These are phyloP conservation scores for Phytopythium helicoides DNA, from an alignment of 352 stramenopile species.

Conservation along the genomic window DNA sequence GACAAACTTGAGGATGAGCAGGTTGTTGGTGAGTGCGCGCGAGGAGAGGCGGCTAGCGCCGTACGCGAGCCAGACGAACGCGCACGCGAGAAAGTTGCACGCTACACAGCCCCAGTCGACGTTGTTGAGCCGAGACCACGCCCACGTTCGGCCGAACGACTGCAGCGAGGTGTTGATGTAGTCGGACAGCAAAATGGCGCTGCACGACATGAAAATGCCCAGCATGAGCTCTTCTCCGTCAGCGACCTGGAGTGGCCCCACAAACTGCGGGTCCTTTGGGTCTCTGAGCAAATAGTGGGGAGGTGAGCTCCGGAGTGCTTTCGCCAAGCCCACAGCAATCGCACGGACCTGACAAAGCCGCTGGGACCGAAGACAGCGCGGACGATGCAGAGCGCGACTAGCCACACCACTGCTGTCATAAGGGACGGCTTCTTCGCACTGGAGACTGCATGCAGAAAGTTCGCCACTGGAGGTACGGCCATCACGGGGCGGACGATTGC, in stretches of 20 bases:
- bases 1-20: slow-evolving; percentile 74
- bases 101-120: slow-evolving; percentile 60
- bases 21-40: slow-evolving; percentile 38
- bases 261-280: slow-evolving; percentile 76
- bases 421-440: slow-evolving; percentile 32
- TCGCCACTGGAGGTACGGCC: slow-evolving; percentile 11
- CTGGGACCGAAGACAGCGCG: slow-evolving; percentile 42
- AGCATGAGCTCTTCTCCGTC: slow-evolving; percentile 67
- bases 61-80: slow-evolving; percentile 51
- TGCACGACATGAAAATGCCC: slow-evolving; percentile 75
- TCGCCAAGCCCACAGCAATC: too few species aligned
- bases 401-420: slow-evolving; percentile 21
- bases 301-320: too few species aligned
- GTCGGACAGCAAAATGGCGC: slow-evolving; percentile 49
- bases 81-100: slow-evolving; percentile 51
- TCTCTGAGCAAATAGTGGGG: slow-evolving; percentile 31
- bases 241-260: slow-evolving; percentile 53
- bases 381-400: slow-evolving; percentile 39
- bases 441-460: slow-evolving; percentile 8
- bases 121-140: slow-evolving; percentile 4
- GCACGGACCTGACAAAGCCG: slow-evolving; percentile 59
- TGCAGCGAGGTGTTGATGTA: slow-evolving; percentile 28
- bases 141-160: slow-evolving; percentile 3
- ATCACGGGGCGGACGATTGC: slow-evolving; percentile 15
- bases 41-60: slow-evolving; percentile 44